A percentile compares a stretch with the other conserved stretches of the same genome.
Evolutionary conservation across 2,329 filamentous ascomycete genomes (phyloP).

Genomic region (Fusarium staphyleae): DNA sequence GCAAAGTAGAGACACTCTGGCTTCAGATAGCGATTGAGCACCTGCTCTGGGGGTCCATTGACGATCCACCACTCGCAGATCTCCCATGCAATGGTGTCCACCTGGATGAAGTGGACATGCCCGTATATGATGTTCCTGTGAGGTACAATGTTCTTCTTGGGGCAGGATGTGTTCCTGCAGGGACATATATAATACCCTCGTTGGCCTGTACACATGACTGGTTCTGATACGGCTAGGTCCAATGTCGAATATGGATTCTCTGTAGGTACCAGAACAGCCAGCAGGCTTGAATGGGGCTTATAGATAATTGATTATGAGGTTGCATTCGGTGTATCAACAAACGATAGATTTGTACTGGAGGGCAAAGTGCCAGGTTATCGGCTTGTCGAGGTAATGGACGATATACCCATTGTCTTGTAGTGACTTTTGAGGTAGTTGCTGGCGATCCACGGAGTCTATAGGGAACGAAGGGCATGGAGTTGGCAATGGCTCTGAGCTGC

Average conservation of each 20-base stretch:
- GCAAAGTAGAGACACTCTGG: slow-evolving; percentile 35
- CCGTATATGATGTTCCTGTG: slow-evolving; percentile 31
- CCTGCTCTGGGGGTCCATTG: slow-evolving; percentile 39
- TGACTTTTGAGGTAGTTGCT: not conserved
- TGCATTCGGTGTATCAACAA: not conserved
- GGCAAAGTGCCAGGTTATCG: not conserved
- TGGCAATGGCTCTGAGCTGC: not conserved
- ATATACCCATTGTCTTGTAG: not conserved
- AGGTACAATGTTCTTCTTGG: slow-evolving; percentile 25
- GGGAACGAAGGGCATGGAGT: not conserved
- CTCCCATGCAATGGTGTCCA: slow-evolving; percentile 36
- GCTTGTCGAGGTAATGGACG: not conserved
- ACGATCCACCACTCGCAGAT: slow-evolving; percentile 41
- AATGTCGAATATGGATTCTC: not conserved
- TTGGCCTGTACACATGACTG: slow-evolving; percentile 40
- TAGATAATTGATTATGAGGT: not conserved
- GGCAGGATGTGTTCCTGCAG: slow-evolving; percentile 34
- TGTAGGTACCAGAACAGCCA: not conserved
- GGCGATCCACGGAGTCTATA: not conserved
- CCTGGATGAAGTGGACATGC: slow-evolving; percentile 32
- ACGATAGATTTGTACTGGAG: not conserved
- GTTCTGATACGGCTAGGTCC: not conserved
- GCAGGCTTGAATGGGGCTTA: not conserved
- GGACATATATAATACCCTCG: slow-evolving; percentile 37
- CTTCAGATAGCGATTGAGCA: slow-evolving; percentile 39